Base-by-base conservation (phyloP, 306 rosid genomes). In the Rosa lucieae region DNA sequence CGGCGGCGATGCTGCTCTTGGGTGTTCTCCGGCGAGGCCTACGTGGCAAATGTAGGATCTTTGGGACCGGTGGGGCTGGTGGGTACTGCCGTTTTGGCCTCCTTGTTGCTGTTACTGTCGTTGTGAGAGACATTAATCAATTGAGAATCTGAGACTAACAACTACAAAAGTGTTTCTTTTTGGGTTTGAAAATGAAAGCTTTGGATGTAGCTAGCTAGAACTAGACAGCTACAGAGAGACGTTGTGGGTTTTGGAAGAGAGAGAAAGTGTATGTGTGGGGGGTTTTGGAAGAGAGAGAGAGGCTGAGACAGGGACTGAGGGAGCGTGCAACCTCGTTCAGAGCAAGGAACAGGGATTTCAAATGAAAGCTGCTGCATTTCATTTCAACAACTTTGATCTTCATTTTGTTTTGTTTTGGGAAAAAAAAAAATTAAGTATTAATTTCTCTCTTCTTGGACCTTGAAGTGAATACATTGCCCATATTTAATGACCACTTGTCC, bases 311-410 rank as follows among this genome's bases (percentile, higher is more conserved):
- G 82, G 4, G 82, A 61, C 74, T 5, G 39, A 83, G 86, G 77
- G 84, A 69, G 97, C 94, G 96, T 89, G 98, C 92, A 86, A 86
- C 98, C 93, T 94, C 98, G 97, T 89, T 88, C 85, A 84, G 69
- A 39, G 97, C 72, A 88, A 85, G 76, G 84, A 63, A 82, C 93
- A 92, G 88, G 55, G 93, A 94, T 90, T 94, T 92, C 92, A 92
- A 94, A 94, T 90, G 92, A 88, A 92, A 92, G 93, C 87, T 85
- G 89, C 51, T 43, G 40, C 32, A 65, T 78, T 67, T 76, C 12
- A 21, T 63, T 77, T 76, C 55, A n/a, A 52, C 55, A n/a, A 52
- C 23, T 70, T 68, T 65, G 43, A 13, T 53, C 75, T 66, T 68
- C 46, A 6, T 79, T 69, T 55, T 37, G 75, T 32, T 71, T 37